Percentiles rank a stretch among this genome's conserved stretches.
These are phyloP conservation scores for Coemansia sp. DNA, from an alignment of 371 early-diverging fungal species.

Conservation along the genomic window DNA sequence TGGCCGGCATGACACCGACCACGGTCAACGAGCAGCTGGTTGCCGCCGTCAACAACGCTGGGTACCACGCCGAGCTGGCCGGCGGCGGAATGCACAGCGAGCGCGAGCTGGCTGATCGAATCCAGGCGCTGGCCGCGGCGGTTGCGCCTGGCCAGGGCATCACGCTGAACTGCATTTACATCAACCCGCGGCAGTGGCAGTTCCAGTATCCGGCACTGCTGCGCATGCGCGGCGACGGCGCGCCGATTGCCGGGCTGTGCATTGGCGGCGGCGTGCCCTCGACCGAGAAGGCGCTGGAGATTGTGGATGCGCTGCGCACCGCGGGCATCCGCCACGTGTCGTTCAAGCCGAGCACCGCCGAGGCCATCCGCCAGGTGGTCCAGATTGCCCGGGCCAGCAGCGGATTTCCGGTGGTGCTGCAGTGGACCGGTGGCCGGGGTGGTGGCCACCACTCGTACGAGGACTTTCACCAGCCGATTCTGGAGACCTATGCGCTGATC, in stretches of 20 bases:
- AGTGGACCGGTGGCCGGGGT: conserved; percentile 96
- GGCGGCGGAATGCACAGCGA: conserved; percentile 91
- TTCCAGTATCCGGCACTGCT: conserved; percentile 90
- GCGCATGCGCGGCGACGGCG: conserved; percentile 84
- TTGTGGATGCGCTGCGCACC: conserved; percentile 71
- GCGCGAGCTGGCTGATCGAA: conserved; percentile 67
- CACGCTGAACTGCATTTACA: conserved; percentile 88
- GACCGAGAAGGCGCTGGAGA: conserved; percentile 81
- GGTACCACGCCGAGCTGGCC: conserved; percentile 90
- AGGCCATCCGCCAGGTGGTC: conserved; percentile 82
- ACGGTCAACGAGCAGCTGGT: conserved; percentile 40
- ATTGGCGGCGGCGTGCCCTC: conserved; percentile 95
- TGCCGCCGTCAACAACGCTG: conserved; percentile 87
- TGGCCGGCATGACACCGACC: conserved; percentile 51
- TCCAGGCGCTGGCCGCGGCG: conserved; percentile 72
- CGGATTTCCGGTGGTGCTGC: conserved; percentile 86
- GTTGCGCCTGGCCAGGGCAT: conserved; percentile 79
- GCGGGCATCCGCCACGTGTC: conserved; percentile 88
- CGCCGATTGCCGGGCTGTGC: conserved; percentile 89
- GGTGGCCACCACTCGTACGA: conserved; percentile 96
- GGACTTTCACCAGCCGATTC: conserved; percentile 90
- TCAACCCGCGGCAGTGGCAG: conserved; percentile 92
- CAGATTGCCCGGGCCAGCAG: conserved; percentile 84
- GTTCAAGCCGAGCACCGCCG: conserved; percentile 90
- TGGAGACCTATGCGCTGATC: conserved; percentile 91